Evolutionary conservation across 2,329 filamentous ascomycete species (phyloP).

Genomic region (Nemania serpens): DNA sequence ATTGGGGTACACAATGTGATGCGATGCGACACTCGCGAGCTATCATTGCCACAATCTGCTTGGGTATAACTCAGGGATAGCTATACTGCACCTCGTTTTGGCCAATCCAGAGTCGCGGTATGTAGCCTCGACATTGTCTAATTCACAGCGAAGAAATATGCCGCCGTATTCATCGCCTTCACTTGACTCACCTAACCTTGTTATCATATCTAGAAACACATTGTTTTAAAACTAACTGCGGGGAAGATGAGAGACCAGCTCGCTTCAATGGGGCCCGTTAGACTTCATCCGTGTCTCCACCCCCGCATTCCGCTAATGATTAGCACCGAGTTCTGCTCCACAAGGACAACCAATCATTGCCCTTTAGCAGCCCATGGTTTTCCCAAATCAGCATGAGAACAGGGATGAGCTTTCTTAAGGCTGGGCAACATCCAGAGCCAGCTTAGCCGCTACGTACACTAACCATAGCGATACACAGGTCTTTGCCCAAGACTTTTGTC

Average conservation of each 20-base stretch:
- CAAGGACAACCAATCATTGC: conserved; percentile 28
- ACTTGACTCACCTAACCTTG: not conserved
- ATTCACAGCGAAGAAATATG: not conserved
- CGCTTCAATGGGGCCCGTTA: conserved; percentile 25
- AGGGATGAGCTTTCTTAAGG: conserved; percentile 31
- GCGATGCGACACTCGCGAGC: conserved; percentile 13
- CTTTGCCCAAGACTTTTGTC: not conserved
- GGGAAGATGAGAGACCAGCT: conserved; percentile 31
- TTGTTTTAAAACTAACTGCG: conserved; percentile 24
- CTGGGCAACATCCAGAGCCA: conserved; percentile 38
- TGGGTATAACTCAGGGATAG: not conserved
- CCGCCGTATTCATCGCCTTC: not conserved
- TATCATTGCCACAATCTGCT: conserved; percentile 1
- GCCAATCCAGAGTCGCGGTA: not conserved
- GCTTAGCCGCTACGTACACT: conserved; percentile 2
- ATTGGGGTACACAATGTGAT: conserved; percentile 16
- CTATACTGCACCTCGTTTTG: conserved; percentile 9
- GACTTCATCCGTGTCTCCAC: conserved; percentile 33
- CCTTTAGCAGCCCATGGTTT: not conserved
- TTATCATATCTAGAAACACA: too few relatives aligned
- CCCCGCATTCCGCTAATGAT: conserved; percentile 35
- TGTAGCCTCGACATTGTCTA: not conserved
- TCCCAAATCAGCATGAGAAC: conserved; percentile 6
- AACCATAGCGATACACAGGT: conserved; percentile 5
- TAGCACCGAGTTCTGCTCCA: conserved; percentile 12